Evolutionary conservation across 495 filamentous ascomycete species (phyloP).

Genomic region (Hapsidospora chrysogenum): DNA sequence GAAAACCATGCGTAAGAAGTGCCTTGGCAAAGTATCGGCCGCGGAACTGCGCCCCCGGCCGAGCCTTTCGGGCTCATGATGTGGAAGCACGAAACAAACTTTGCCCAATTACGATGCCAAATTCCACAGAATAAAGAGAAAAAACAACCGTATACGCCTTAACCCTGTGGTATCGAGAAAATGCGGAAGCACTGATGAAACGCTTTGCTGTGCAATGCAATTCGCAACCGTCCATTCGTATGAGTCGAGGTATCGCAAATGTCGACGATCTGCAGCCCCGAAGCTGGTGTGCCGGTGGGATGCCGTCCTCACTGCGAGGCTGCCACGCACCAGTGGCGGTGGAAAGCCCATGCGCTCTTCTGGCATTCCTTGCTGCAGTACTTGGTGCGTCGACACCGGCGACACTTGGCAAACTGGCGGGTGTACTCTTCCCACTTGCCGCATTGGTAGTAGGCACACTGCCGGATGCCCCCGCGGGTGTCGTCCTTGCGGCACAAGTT

Average conservation of each 20-base stretch:
- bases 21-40: no score
- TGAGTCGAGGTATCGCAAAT: slow-evolving; percentile 1
- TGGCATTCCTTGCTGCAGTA: slow-evolving; percentile 99
- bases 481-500: slow-evolving; percentile 98
- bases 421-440: slow-evolving; percentile 96
- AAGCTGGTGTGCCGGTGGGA: not conserved
- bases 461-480: slow-evolving; percentile 77
- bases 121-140: no score
- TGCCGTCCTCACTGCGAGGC: slow-evolving; percentile 30
- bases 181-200: slow-evolving; percentile 2
- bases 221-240: slow-evolving; percentile 1
- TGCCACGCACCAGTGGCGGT: slow-evolving; percentile 92
- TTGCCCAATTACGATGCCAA: not conserved
- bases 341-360: slow-evolving; percentile 95
- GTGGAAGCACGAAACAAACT: not conserved
- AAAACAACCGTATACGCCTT: slow-evolving; percentile 1
- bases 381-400: slow-evolving; percentile 89
- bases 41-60: no score
- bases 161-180: slow-evolving; percentile 5
- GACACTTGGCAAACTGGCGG: slow-evolving; percentile 93
- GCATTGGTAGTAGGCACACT: slow-evolving; percentile 94
- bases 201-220: slow-evolving; percentile 3
- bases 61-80: no score
- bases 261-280: no score
- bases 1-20: no score